These are phyloP conservation scores for Ailanthus altissimus DNA, from an alignment of 345 rosid species.

Conservation along the genomic window DNA sequence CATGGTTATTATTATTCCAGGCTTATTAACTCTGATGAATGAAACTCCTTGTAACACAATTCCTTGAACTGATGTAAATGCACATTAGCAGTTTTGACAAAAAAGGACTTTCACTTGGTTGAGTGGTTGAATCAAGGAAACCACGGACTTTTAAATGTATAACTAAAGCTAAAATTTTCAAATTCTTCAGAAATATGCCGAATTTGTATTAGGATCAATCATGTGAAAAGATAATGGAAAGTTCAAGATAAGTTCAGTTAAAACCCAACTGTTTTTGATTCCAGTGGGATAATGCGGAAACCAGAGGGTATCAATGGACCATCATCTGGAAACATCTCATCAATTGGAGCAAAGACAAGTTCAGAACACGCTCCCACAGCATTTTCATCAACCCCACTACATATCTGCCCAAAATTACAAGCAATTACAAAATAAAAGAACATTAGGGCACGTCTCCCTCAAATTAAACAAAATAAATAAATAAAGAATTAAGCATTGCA, in stretches of 20 bases:
- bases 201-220: background rate
- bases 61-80: background rate
- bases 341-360: constrained; percentile 94
- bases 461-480: background rate
- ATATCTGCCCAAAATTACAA: constrained; percentile 52
- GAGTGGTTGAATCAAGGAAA: background rate
- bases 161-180: background rate
- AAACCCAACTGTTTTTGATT: constrained; percentile 73
- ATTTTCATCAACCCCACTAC: constrained; percentile 92
- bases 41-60: background rate
- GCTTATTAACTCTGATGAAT: background rate
- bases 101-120: background rate
- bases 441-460: background rate
- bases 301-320: constrained; percentile 97
- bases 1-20: background rate
- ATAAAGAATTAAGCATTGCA: background rate
- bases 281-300: constrained; percentile 88
- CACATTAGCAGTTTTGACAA: background rate
- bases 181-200: background rate
- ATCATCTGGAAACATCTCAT: constrained; percentile 98
- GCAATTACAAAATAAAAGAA: constrained; percentile 1
- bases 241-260: background rate
- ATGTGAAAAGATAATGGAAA: background rate
- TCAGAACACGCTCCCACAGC: constrained; percentile 93
- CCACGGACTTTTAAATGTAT: background rate